A percentile compares a stretch with the other conserved stretches of the same genome.
Conservation (phyloP, 2,329 filamentous ascomycete species). For the Hyphodiscus sp. region DNA sequence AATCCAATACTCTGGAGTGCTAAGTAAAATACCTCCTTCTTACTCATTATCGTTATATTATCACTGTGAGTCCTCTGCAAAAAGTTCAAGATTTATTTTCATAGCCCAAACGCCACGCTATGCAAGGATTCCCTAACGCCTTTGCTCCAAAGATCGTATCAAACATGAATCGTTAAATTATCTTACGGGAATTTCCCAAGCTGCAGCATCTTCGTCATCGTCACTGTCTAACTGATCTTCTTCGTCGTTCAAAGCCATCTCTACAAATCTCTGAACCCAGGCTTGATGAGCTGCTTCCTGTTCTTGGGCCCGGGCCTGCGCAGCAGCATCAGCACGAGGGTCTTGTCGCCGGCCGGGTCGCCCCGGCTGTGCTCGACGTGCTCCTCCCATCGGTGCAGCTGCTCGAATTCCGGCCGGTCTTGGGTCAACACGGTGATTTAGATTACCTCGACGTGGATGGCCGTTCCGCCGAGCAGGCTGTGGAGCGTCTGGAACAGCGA, state of each 20-base stretch:
- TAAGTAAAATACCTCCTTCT: too few relatives aligned
- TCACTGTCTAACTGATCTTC: slow-evolving; percentile 32
- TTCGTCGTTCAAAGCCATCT: slow-evolving; percentile 30
- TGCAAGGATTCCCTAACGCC: neutral
- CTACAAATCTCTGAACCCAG: slow-evolving; percentile 31
- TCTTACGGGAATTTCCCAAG: slow-evolving; percentile 36
- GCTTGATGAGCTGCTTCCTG: slow-evolving; percentile 22
- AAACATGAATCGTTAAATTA: neutral
- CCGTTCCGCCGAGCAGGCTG: slow-evolving; percentile 6
- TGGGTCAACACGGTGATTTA: neutral
- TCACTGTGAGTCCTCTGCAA: neutral
- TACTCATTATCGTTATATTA: neutral
- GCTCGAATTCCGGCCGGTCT: slow-evolving; percentile 1
- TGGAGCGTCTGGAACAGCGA: slow-evolving; percentile 17
- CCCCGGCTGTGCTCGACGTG: slow-evolving; percentile 5
- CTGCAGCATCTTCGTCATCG: slow-evolving; percentile 40
- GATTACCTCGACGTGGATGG: slow-evolving; percentile 1
- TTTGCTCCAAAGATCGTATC: neutral
- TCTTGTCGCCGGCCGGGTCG: slow-evolving; percentile 10
- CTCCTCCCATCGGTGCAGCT: slow-evolving; percentile 2
- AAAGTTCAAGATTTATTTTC: neutral
- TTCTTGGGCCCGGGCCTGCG: neutral
- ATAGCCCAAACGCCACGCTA: neutral
- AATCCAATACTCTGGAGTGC: too few relatives aligned
- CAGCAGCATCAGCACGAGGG: slow-evolving; percentile 4